These are phyloP conservation scores for Salix udensis DNA, from an alignment of 345 rosid species.

Conservation along the genomic window DNA sequence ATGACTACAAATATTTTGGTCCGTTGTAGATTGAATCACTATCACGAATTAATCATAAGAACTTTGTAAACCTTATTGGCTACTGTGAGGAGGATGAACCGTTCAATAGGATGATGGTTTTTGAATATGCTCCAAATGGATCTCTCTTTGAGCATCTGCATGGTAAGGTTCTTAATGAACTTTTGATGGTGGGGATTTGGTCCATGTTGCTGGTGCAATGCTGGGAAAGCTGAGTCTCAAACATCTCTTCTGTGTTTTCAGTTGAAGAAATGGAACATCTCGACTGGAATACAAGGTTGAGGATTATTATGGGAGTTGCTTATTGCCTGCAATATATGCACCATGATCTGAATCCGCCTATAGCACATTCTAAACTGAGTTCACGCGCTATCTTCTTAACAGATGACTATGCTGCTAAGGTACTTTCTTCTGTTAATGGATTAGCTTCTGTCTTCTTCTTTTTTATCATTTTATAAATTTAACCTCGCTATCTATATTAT, in stretches of 20 bases:
- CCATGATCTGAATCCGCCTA: slow-evolving; percentile 79
- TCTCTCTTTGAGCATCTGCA: slow-evolving; percentile 81
- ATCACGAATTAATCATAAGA: slow-evolving; percentile 84
- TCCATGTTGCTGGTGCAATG: neutral
- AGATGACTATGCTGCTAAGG: slow-evolving; percentile 97
- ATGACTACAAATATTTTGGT: neutral
- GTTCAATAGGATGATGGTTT: slow-evolving; percentile 94
- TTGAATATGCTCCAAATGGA: slow-evolving; percentile 96
- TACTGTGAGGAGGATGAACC: slow-evolving; percentile 85
- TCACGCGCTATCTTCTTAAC: slow-evolving; percentile 55
- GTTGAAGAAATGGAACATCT: slow-evolving; percentile 87
- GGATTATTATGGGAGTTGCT: slow-evolving; percentile 86
- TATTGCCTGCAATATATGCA: slow-evolving; percentile 90
- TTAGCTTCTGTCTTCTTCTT: neutral
- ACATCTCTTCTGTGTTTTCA: slow-evolving; percentile 27
- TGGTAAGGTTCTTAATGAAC: slow-evolving; percentile 38
- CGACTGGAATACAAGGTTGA: slow-evolving; percentile 81
- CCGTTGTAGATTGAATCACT: slow-evolving; percentile 56
- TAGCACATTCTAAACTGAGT: slow-evolving; percentile 44
- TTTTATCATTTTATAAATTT: neutral
- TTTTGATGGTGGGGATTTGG: neutral
- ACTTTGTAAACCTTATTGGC: slow-evolving; percentile 87
- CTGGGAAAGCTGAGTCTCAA: slow-evolving; percentile 14
- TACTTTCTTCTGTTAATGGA: slow-evolving; percentile 10
- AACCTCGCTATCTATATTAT: neutral